Conservation (phyloP, 1,284 basidiomycete species). For the Violaceomyces palustris region DNA sequence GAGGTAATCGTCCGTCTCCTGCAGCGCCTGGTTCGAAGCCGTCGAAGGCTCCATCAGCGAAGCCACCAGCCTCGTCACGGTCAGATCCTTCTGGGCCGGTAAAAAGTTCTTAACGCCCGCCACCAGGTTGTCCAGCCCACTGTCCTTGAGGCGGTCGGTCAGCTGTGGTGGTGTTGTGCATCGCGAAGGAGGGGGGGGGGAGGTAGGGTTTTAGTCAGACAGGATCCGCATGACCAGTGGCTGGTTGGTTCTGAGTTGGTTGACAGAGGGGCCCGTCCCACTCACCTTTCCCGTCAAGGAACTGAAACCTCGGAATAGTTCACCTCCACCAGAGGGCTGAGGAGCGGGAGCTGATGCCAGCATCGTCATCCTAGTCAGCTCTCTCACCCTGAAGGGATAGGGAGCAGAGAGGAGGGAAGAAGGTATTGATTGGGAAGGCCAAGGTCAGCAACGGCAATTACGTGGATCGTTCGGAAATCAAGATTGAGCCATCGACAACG, state of each 20-base stretch:
- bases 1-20: conserved; percentile 90
- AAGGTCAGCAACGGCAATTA: background rate
- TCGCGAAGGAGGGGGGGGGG: no score
- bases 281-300: conserved; percentile 80
- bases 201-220: no score
- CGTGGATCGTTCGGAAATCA: no score
- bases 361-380: conserved; percentile 93
- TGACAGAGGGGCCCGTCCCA: conserved; percentile 13
- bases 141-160: conserved; percentile 87
- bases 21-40: conserved; percentile 63
- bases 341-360: conserved; percentile 71
- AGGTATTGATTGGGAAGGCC: no score
- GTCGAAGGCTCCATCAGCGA: conserved; percentile 93
- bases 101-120: conserved; percentile 98
- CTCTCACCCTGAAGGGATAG: conserved; percentile 61
- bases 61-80: conserved; percentile 85
- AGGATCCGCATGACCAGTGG: no score
- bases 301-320: conserved; percentile 85
- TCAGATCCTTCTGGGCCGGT: conserved; percentile 87
- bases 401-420: background rate
- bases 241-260: no score
- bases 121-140: conserved; percentile 85
- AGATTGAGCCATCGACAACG: background rate
- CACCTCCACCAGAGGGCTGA: conserved; percentile 53
- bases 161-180: conserved; percentile 10